Evolutionary conservation across 1,284 basidiomycete species (phyloP).

Genomic region (Fistulina hepatica): DNA sequence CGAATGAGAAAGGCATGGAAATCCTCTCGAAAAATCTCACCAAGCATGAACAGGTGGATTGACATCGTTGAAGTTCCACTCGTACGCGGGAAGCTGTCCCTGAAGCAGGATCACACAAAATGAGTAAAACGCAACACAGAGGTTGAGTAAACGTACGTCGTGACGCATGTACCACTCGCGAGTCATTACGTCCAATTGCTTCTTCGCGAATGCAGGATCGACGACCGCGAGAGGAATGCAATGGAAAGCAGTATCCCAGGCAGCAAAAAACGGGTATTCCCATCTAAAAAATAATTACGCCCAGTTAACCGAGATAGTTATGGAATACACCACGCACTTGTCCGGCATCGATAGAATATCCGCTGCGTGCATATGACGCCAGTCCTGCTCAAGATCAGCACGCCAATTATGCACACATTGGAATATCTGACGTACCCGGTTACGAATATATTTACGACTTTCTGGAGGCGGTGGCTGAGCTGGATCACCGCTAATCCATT

Average conservation of each 20-base stretch:
- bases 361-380: conserved; percentile 91
- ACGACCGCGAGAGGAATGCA: conserved; percentile 95
- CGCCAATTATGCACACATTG: conserved; percentile 3
- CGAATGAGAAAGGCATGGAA: conserved; percentile 1
- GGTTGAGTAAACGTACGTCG: too few species aligned
- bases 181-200: conserved; percentile 91
- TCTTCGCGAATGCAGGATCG: conserved; percentile 93
- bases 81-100: conserved; percentile 97
- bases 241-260: conserved; percentile 97
- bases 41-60: conserved; percentile 98
- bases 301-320: background rate
- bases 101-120: too few species aligned
- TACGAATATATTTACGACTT: conserved; percentile 78
- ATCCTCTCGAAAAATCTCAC: conserved; percentile 25
- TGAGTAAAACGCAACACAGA: too few species aligned
- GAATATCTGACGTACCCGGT: conserved; percentile 42
- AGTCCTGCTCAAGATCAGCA: conserved; percentile 44
- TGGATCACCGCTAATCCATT: conserved; percentile 93
- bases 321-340: conserved; percentile 43
- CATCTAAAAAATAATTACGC: conserved; percentile 39
- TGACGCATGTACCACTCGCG: conserved; percentile 99
- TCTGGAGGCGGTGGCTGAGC: conserved; percentile 91
- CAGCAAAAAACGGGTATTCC: conserved; percentile 96
- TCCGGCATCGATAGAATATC: conserved; percentile 98
- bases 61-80: conserved; percentile 98